These are phyloP conservation scores for Rosa rugosa DNA, from an alignment of 306 rosid species.

Conservation along the genomic window DNA sequence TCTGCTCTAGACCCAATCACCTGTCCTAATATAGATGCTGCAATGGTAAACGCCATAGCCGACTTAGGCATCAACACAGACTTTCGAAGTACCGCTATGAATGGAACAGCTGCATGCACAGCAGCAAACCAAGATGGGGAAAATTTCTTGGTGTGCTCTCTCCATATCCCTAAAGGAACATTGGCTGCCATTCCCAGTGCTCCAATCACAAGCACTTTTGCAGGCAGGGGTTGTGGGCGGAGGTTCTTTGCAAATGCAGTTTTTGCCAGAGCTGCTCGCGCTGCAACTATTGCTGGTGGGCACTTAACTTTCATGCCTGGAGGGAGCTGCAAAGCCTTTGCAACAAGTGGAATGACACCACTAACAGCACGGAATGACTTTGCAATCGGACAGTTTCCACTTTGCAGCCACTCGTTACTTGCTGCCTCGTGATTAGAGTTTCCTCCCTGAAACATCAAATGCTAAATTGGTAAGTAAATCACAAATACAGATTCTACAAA, in stretches of 20 bases:
- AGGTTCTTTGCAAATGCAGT: conserved; percentile 94
- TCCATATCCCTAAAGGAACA: conserved; percentile 91
- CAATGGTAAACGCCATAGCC: conserved; percentile 97
- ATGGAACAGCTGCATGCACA: conserved; percentile 97
- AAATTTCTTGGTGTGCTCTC: conserved; percentile 94
- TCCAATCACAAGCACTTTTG: conserved; percentile 89
- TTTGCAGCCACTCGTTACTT: conserved; percentile 85
- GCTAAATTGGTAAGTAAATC: neutral
- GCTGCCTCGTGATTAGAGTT: conserved; percentile 75
- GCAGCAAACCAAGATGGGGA: conserved; percentile 95
- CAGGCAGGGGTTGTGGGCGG: conserved; percentile 88
- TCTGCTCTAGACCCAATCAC: conserved; percentile 96
- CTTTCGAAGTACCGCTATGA: conserved; percentile 93
- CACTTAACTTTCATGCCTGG: conserved; percentile 72
- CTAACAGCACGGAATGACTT: conserved; percentile 93
- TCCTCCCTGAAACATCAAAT: conserved; percentile 55
- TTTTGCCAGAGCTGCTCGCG: conserved; percentile 84
- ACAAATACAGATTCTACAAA: neutral
- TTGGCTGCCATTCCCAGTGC: conserved; percentile 95
- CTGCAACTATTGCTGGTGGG: conserved; percentile 80
- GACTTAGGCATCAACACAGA: conserved; percentile 90
- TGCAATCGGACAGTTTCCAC: conserved; percentile 88
- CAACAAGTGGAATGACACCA: conserved; percentile 80
- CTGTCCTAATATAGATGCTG: conserved; percentile 88
- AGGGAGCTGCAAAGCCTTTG: conserved; percentile 85